Conservation (phyloP, 2,329 filamentous ascomycete genomes). For the Blastomyces gilchristii region DNA sequence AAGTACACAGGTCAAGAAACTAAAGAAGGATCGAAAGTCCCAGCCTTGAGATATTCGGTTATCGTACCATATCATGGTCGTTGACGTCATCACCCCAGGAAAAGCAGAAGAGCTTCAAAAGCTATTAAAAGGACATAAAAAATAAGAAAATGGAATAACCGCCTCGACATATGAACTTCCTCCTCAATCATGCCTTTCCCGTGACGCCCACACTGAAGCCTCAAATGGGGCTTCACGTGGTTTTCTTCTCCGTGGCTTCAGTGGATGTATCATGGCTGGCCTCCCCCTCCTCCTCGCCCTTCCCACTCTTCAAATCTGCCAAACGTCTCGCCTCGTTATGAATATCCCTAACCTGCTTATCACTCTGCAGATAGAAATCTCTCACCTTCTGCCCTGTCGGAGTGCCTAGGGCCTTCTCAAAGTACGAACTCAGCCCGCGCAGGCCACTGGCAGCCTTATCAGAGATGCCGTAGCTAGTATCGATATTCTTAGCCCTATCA, state of each 20-base stretch:
- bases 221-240: conserved; percentile 8
- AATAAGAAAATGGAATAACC: neutral
- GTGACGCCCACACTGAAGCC: conserved; percentile 13
- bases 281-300: conserved; percentile 31
- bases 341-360: conserved; percentile 87
- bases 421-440: conserved; percentile 72
- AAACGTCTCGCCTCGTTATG: conserved; percentile 82
- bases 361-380: conserved; percentile 73
- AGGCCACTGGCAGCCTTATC: conserved; percentile 58
- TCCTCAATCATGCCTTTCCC: neutral
- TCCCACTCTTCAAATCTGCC: conserved; percentile 67
- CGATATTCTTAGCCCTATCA: conserved; percentile 73
- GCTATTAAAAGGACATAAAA: neutral
- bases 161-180: neutral
- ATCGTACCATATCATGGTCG: neutral
- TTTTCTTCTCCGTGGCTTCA: neutral
- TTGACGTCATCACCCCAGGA: neutral
- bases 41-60: neutral
- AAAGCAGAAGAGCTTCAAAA: neutral
- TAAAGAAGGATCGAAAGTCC: neutral
- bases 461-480: conserved; percentile 73
- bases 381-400: conserved; percentile 82
- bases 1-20: neutral
- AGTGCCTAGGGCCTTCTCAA: conserved; percentile 81
- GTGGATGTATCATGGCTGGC: conserved; percentile 20